phyloP scores from a whole-genome alignment of 257 asterid species.

The Jaltomata sinuosa region DNA sequence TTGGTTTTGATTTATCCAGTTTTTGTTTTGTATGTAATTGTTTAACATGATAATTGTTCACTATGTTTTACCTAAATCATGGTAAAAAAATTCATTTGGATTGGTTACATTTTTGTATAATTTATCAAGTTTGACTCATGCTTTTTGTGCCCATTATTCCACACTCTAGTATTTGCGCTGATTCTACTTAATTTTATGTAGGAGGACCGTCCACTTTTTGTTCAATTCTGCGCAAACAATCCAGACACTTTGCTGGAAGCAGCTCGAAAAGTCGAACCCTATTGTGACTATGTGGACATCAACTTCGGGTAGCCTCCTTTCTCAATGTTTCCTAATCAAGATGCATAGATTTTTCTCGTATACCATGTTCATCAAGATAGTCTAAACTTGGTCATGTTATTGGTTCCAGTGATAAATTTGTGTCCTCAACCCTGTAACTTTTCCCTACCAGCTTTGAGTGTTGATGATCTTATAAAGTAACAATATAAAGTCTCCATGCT shows the following conservation, averaged over 20 bases:
- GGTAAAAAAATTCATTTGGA: neutral
- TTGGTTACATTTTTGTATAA: neutral
- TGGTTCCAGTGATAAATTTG: neutral
- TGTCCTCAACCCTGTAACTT: neutral
- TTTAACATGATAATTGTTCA: neutral
- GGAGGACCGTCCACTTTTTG: slow-evolving; percentile 95
- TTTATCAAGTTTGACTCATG: neutral
- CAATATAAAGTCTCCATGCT: neutral
- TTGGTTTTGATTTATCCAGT: neutral
- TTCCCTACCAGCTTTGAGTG: neutral
- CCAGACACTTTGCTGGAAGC: slow-evolving; percentile 79
- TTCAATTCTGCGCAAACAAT: slow-evolving; percentile 97
- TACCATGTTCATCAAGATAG: neutral
- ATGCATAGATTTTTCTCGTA: neutral
- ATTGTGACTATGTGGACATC: slow-evolving; percentile 86
- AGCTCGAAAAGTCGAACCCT: slow-evolving; percentile 76
- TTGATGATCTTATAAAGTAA: neutral
- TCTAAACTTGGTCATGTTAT: neutral
- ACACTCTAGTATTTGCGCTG: neutral
- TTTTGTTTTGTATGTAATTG: neutral
- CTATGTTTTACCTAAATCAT: neutral
- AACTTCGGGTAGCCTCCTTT: slow-evolving; percentile 64
- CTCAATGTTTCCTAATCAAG: neutral
- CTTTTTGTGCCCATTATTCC: neutral
- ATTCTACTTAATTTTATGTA: slow-evolving; percentile 13